These are phyloP conservation scores for Pseudogymnoascus sp. DNA, from an alignment of 2,329 filamentous ascomycete genomes.

Conservation along the genomic window DNA sequence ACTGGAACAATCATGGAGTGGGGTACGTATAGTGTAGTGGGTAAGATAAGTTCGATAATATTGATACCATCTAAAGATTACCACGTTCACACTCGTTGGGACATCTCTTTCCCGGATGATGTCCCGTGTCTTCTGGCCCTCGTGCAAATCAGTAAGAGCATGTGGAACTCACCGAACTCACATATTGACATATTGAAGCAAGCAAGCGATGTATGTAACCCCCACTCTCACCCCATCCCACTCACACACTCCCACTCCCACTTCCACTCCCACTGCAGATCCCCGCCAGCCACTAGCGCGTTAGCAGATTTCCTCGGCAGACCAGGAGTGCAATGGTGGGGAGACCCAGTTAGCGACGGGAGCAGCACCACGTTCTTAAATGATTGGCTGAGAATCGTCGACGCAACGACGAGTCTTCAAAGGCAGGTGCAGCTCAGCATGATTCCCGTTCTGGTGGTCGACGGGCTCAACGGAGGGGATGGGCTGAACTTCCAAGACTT, in stretches of 20 bases:
- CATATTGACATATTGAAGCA: not conserved
- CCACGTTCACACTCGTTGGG: no score
- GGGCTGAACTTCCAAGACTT: no score
- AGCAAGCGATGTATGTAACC: not conserved
- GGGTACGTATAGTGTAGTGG: not conserved
- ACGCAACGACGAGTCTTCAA: not conserved
- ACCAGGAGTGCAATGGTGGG: not conserved
- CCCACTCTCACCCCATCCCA: not conserved
- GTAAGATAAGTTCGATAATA: not conserved
- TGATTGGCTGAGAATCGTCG: conserved; percentile 1
- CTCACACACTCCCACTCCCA: not conserved
- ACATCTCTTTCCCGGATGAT: not conserved
- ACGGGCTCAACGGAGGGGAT: not conserved
- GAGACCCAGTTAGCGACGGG: conserved; percentile 3
- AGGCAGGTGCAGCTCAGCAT: not conserved
- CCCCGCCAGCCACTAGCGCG: not conserved
- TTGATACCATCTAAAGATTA: no score
- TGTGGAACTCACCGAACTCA: not conserved
- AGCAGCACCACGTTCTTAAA: not conserved
- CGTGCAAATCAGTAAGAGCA: not conserved
- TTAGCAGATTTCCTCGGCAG: not conserved
- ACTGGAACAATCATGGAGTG: not conserved
- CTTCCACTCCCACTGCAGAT: not conserved
- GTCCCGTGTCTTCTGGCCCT: not conserved
- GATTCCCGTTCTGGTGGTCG: not conserved